Evolutionary conservation across 2,329 filamentous ascomycete species (phyloP), one percentile per base, ranked within the genome.

Genomic region (Paracamarosporium sp.): DNA sequence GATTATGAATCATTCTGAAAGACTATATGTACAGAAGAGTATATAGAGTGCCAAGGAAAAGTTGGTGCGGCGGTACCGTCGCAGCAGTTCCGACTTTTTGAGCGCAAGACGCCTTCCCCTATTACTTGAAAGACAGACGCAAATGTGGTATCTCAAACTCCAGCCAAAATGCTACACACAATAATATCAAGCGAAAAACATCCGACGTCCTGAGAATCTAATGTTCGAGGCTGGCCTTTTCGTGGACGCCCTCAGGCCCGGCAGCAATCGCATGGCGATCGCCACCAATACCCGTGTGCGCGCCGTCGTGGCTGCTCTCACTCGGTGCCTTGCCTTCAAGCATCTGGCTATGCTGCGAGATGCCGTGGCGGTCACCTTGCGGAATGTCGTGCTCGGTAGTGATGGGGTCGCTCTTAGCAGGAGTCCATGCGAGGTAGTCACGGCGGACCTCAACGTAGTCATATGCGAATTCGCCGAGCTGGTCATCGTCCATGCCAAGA

Each of bases 381-480:
- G 90, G 89, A 52, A 89, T 80, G 30, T 83, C 79, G 69, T 85
- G 82, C 59, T 87, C 86, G 61, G 84, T 80, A 56, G 82, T 77
- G 48, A 83, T 82, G 25, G 87, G 89, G 65, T 90, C 87, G 60
- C 81, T 83, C 71, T 89, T 89, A 31, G 89, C 87, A 1, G 91
- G 91, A 28, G 90, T 93, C 91, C 91, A 95, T 57, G 91, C 91
- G 36, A 95, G 86, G 82, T 93, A 95, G 79, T 95, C 91, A 70
- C 91, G 88, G 72, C 91, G 89, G 57, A 94, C 90, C 83, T 95
- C 91, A 64, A 95, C 91, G 76, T 94, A 95, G 76, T 95, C 91
- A 82, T 94, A 94, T 12, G 91, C 91, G 74, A 94, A 95, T 79
- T 95, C 91, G 78, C 91, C 91, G 67, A 94, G 90, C 80, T 95